These are phyloP conservation scores for Hemileia vastatrix DNA, from an alignment of 1,284 basidiomycete genomes.

Conservation along the genomic window DNA sequence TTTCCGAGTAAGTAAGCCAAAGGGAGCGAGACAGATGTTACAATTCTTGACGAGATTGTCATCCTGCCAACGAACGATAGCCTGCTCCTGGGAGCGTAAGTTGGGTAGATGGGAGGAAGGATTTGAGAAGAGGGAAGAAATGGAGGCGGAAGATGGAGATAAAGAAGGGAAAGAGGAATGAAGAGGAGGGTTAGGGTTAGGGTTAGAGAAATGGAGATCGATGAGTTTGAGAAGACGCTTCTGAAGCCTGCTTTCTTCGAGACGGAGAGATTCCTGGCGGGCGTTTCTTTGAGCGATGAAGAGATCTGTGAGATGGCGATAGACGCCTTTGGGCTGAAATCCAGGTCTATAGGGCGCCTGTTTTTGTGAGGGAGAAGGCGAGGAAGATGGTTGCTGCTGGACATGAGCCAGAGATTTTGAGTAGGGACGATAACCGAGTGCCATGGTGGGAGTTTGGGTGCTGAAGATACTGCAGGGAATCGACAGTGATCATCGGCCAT, in stretches of 20 bases:
- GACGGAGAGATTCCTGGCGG: conserved; percentile 12
- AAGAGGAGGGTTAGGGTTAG: neutral
- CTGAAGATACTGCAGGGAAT: no score
- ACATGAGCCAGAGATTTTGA: no score
- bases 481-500: no score
- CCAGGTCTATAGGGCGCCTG: conserved; percentile 62
- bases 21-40: conserved; percentile 70
- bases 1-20: conserved; percentile 82
- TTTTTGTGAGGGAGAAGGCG: conserved; percentile 41
- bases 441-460: no score
- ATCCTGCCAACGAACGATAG: conserved; percentile 89
- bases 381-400: conserved; percentile 27
- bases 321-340: conserved; percentile 69
- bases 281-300: conserved; percentile 55
- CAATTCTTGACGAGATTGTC: conserved; percentile 67
- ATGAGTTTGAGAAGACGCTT: conserved; percentile 17
- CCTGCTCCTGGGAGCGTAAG: conserved; percentile 55
- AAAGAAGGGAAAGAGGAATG: neutral
- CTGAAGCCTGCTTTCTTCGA: conserved; percentile 12
- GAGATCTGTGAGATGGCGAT: conserved; percentile 62
- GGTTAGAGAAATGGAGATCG: conserved; percentile 6
- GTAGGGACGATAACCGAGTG: no score
- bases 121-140: neutral
- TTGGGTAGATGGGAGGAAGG: neutral
- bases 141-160: neutral